phyloP scores from a whole-genome alignment of 75 land plant species.

The Picea glauca region DNA sequence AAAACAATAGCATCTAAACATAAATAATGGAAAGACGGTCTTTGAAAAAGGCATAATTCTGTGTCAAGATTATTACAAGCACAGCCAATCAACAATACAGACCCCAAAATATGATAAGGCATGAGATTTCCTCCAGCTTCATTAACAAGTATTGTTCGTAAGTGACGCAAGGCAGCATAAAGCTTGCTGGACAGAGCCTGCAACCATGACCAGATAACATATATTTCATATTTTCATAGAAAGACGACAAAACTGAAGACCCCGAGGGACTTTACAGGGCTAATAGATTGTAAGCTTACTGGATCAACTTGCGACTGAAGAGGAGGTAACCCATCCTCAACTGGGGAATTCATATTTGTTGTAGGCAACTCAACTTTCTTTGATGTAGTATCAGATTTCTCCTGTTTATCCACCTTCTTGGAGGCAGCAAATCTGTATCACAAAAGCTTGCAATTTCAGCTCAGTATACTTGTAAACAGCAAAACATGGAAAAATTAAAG shows the following conservation, averaged over 20 bases:
- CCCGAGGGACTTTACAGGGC: background rate
- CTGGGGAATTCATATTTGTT: background rate
- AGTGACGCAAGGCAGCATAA: constrained; percentile 59
- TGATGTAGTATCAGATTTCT: background rate
- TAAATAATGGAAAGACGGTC: background rate
- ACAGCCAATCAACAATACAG: constrained; percentile 2
- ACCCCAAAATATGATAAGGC: constrained; percentile 93
- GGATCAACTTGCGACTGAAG: constrained; percentile 2
- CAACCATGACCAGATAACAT: background rate
- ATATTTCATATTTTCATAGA: background rate
- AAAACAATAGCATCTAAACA: constrained; percentile 1
- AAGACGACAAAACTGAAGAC: background rate
- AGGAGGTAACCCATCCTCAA: constrained; percentile 3
- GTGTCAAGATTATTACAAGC: background rate
- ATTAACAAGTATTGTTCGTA: constrained; percentile 63
- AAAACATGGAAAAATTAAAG: background rate
- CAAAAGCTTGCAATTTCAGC: background rate
- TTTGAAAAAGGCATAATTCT: background rate
- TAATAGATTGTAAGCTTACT: background rate
- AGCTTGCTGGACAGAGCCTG: constrained; percentile 68
- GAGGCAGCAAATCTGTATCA: constrained; percentile 11
- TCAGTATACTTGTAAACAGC: background rate
- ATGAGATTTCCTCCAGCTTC: constrained; percentile 73
- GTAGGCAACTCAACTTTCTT: background rate
- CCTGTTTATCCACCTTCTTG: constrained; percentile 8